Percentiles rank a stretch among this genome's conserved stretches.
These are phyloP conservation scores for Sporothrix phasma DNA, from an alignment of 2,329 filamentous ascomycete species.

Conservation along the genomic window DNA sequence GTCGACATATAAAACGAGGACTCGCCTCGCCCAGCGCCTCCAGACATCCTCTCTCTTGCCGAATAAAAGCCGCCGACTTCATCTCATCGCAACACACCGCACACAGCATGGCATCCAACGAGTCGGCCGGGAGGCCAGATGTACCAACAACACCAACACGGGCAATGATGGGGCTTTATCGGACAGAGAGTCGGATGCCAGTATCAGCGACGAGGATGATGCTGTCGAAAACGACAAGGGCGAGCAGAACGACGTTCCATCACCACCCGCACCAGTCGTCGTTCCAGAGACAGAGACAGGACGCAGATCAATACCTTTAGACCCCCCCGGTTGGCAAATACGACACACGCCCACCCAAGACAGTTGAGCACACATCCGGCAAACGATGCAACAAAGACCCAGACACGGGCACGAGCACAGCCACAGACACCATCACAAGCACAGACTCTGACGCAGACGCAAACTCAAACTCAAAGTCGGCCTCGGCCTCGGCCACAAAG, in stretches of 20 bases:
- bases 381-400: neutral
- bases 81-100: too few relatives aligned
- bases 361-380: neutral
- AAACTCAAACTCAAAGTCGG: neutral
- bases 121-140: neutral
- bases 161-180: neutral
- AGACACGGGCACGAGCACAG: neutral
- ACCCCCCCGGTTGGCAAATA: neutral
- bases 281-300: too few relatives aligned
- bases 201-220: neutral
- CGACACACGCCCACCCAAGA: neutral
- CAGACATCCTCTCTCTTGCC: neutral
- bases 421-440: neutral
- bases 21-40: neutral
- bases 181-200: too few relatives aligned
- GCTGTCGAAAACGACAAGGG: neutral
- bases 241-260: neutral
- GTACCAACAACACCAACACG: neutral
- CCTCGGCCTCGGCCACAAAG: neutral
- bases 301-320: too few relatives aligned
- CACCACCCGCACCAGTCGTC: neutral
- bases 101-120: neutral
- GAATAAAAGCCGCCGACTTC: too few relatives aligned
- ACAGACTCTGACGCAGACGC: neutral
- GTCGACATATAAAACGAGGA: neutral